phyloP scores from a whole-genome alignment of 2,329 filamentous ascomycete species.

The Myriosclerotinia duriaeana region DNA sequence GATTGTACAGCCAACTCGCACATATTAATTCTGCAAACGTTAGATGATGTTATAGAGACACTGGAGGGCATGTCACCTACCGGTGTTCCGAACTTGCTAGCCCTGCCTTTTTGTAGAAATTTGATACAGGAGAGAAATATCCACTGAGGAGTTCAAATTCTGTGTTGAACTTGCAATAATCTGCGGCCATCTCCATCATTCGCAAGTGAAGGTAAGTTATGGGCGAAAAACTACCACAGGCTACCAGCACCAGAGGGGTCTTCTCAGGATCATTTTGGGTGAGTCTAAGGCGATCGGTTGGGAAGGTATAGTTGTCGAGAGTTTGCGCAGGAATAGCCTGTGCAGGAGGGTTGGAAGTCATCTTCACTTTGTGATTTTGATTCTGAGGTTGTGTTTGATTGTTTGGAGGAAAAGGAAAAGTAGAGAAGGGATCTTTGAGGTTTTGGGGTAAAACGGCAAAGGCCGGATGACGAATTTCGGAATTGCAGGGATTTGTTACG shows the following conservation, averaged over 20 bases:
- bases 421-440: not conserved
- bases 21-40: slow-evolving; percentile 66
- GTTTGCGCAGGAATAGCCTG: slow-evolving; percentile 32
- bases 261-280: slow-evolving; percentile 55
- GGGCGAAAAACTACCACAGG: slow-evolving; percentile 71
- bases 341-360: slow-evolving; percentile 27
- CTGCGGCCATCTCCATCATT: slow-evolving; percentile 76
- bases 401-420: slow-evolving; percentile 1
- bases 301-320: slow-evolving; percentile 54
- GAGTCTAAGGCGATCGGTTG: slow-evolving; percentile 57
- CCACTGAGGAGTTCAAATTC: slow-evolving; percentile 84
- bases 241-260: slow-evolving; percentile 65
- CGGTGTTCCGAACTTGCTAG: slow-evolving; percentile 71
- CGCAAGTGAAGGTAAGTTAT: slow-evolving; percentile 75
- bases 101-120: slow-evolving; percentile 74
- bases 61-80: slow-evolving; percentile 41
- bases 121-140: slow-evolving; percentile 69
- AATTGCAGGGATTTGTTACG: slow-evolving; percentile 12
- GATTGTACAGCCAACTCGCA: slow-evolving; percentile 78
- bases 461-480: slow-evolving; percentile 23
- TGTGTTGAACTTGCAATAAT: slow-evolving; percentile 73
- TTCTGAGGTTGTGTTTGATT: not conserved
- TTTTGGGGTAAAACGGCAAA: slow-evolving; percentile 5
- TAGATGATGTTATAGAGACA: not conserved
- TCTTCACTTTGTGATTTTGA: slow-evolving; percentile 6